Conservation (phyloP, 257 asterid genomes). For the Solanum sitiens region DNA sequence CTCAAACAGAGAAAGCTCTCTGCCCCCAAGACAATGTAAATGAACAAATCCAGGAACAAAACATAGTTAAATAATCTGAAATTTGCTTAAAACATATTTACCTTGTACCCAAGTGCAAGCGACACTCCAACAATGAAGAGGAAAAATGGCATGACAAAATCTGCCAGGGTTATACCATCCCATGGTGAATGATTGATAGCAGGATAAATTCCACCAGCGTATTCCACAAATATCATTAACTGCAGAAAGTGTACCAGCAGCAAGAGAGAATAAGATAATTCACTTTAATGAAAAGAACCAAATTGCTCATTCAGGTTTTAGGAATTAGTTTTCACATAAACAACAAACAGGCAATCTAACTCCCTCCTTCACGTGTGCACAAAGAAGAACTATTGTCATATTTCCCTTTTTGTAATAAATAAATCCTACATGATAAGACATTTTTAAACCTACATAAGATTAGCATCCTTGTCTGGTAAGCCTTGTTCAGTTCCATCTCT, state of each 20-base stretch:
- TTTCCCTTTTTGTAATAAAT: neutral
- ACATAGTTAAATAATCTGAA: neutral
- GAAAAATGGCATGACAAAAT: constrained; percentile 72
- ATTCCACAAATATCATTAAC: constrained; percentile 65
- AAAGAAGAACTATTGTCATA: neutral
- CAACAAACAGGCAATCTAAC: neutral
- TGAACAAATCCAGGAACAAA: neutral
- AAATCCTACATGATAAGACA: neutral
- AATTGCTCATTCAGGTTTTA: neutral
- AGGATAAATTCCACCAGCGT: constrained; percentile 56
- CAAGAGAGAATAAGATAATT: neutral
- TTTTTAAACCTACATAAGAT: neutral
- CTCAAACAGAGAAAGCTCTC: neutral
- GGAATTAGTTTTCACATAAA: neutral
- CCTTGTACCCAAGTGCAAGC: constrained; percentile 65
- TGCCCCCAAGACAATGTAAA: neutral
- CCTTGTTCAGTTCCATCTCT: neutral
- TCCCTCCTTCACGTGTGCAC: neutral
- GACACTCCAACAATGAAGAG: constrained; percentile 72
- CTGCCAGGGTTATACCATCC: constrained; percentile 68
- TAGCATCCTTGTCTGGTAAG: neutral
- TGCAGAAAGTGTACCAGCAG: constrained; percentile 11
- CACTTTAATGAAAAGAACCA: neutral
- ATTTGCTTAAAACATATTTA: constrained; percentile 1
- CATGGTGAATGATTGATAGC: constrained; percentile 69